Base-by-base conservation (phyloP, 495 filamentous ascomycete genomes). In the Aspergillus cavernicola region DNA sequence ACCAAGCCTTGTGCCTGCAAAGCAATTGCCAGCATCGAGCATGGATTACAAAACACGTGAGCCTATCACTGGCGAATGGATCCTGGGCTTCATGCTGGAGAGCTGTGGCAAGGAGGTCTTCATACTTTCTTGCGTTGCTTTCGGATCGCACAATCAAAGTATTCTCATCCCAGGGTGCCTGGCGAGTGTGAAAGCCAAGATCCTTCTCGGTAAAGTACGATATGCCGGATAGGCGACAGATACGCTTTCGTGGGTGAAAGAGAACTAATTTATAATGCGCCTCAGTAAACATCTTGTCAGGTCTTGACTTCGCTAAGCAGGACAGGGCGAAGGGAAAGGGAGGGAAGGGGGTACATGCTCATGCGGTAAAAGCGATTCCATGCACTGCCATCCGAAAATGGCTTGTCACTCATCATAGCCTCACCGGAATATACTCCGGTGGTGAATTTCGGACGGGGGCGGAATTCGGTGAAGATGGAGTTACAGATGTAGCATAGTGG, bases 151-250 rank as follows among this genome's bases (percentile, higher is more conserved):
- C 11, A 16, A 52, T 35, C n/a, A 26, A 35, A 8, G 49, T 42
- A n/a, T 43, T 24, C 29, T 52, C 29, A 43, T 52, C 26, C 49
- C 49, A 52, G 24, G 49, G 49, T 6, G 19, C 49, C 28, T 52
- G 49, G 28, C 24, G 49, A 13, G 49, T 52, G 18, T 35, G 9
- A 20, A 33, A 42, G 38, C 5, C 12, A n/a, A 15, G 3, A 11
- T 52, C 49, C 1, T 36, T 18, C 2, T 7, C 0, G 24, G 3
- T 15, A 9, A 42, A 42, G 26, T 13, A 43, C 28, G 38, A 32
- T 33, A 52, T 33, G 19, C 49, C 49, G 1, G 49, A 52, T 4
- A 52, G 38, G 15, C 20, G 49, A 43, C 37, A 52, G 18, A 42
- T 20, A 18, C 6, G 28, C 15, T 52, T 52, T 16, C 12, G 6